Base-by-base conservation (phyloP, 441 rosid genomes). In the Jatropha podagrica region DNA sequence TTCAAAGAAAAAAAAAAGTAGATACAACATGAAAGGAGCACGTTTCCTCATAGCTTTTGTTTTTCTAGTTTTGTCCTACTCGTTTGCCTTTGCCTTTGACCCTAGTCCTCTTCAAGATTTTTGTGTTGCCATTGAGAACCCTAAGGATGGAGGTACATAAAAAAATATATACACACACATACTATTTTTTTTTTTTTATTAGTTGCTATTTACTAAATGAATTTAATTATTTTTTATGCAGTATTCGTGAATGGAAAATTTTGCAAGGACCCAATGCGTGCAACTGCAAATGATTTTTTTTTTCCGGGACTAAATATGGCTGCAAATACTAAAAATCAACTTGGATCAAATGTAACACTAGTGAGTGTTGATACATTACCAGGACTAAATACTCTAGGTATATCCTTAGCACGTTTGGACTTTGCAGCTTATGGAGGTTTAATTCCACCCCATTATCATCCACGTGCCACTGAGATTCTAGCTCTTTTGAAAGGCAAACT, bases 401-500 rank as follows among this genome's bases (percentile, higher is more conserved):
- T 68, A 51, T 68, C 44, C 20, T 14, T 68, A 3, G 71, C 41
- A 48, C 71, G 58, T 14, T 13, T 68, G 4, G 58, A 68, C 17
- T 68, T 1, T 18, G 71, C 52, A 12, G 14, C 52, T 10, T 12
- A 17, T 17, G 20, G 58, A 5, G n/a, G 5, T 32, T 32, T 32
- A 54, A 15, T 3, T n/a, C n/a, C 58, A 54, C 58, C 58, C 15
- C 58, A 54, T n/a, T 14, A 18, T 54, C 58, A 54, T 54, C 58
- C 58, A 3, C 58, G 58, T 17, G 58, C 8, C 5, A 17, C 58
- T 0, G 58, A 54, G 20, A 14, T 54, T 4, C 7, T 54, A 14
- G 12, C n/a, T 5, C 10, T 20, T 2, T 8, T n/a, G 4, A 7
- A 20, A 56, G 61, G 88, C 6, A 80, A 70, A 12, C 81, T 85